Evolutionary conservation across 2,329 filamentous ascomycete genomes (phyloP).

Genomic region (Monilinia polystroma): DNA sequence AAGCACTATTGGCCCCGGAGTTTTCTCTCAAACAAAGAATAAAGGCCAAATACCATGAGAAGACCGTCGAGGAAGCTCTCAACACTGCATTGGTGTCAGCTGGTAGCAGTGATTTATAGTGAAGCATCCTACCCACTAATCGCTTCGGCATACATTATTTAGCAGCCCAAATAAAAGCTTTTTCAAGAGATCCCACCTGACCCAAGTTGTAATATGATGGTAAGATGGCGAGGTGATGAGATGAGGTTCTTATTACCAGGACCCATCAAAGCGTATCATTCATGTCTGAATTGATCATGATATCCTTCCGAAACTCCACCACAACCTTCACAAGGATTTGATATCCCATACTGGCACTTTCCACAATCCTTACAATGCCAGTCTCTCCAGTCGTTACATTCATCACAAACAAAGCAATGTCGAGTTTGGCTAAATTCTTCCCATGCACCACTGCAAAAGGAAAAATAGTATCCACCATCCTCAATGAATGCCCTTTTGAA

Average conservation of each 20-base stretch:
- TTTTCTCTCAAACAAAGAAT: neutral
- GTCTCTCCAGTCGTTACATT: slow-evolving; percentile 16
- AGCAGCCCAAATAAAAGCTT: neutral
- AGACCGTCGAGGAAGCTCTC: neutral
- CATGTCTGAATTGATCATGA: neutral
- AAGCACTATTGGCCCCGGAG: neutral
- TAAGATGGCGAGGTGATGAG: neutral
- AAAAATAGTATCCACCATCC: slow-evolving; percentile 3
- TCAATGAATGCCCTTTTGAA: slow-evolving; percentile 17
- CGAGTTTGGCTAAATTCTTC: neutral
- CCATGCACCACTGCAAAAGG: slow-evolving; percentile 17
- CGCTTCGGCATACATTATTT: neutral
- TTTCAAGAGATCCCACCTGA: neutral
- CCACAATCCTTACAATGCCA: slow-evolving; percentile 19
- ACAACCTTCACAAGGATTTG: slow-evolving; percentile 19
- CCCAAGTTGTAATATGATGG: neutral
- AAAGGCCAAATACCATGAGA: neutral
- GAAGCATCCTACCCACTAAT: neutral
- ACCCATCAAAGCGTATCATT: neutral
- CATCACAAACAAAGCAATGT: slow-evolving; percentile 15
- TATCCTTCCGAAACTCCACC: slow-evolving; percentile 12
- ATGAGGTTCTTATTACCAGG: neutral
- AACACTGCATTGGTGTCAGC: neutral
- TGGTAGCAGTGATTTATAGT: neutral
- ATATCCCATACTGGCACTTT: slow-evolving; percentile 6